These are phyloP conservation scores for Talaromyces sp. DNA, from an alignment of 2,329 filamentous ascomycete species.

Conservation along the genomic window DNA sequence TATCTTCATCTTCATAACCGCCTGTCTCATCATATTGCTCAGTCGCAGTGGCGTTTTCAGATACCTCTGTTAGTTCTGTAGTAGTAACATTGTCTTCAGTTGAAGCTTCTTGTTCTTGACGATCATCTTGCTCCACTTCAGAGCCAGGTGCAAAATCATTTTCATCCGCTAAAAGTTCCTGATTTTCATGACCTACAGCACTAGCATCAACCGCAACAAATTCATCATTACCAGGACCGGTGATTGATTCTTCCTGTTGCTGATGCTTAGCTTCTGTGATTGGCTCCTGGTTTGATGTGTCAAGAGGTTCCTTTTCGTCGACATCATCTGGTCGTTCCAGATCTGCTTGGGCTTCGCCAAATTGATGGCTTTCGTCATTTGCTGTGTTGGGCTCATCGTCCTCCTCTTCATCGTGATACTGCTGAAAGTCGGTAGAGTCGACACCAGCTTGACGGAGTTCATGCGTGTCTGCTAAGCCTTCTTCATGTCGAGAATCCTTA, in stretches of 20 bases:
- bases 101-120: not conserved
- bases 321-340: conserved; percentile 25
- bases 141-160: not conserved
- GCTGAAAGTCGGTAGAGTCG: not conserved
- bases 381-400: not conserved
- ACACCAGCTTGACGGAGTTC: not conserved
- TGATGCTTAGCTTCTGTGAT: conserved; percentile 21
- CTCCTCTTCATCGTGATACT: conserved; percentile 9
- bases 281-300: conserved; percentile 26
- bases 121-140: not conserved
- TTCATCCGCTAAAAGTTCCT: not conserved
- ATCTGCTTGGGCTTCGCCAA: conserved; percentile 10
- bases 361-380: not conserved
- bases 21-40: conserved; percentile 14
- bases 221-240: not conserved
- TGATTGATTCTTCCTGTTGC: conserved; percentile 13
- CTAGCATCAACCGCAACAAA: conserved; percentile 9
- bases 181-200: conserved; percentile 13
- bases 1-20: not conserved
- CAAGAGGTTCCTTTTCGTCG: conserved; percentile 33
- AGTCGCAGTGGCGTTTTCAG: conserved; percentile 21
- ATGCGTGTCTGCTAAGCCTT: conserved; percentile 9
- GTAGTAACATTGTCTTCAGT: conserved; percentile 20
- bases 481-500: not conserved
- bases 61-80: not conserved